phyloP scores from a whole-genome alignment of 1,284 basidiomycete genomes.

The Chalciporus sp. region DNA sequence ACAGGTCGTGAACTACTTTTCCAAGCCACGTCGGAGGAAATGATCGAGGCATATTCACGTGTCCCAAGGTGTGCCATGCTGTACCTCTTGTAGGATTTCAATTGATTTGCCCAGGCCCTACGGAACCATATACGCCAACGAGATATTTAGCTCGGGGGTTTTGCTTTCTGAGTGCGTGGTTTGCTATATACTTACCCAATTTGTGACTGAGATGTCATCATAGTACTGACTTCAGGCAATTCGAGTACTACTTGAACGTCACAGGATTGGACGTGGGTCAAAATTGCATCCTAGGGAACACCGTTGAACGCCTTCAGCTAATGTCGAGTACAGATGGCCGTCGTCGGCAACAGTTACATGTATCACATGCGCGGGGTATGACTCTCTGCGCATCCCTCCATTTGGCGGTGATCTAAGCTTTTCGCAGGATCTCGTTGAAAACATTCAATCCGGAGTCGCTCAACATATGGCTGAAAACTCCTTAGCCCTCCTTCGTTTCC shows the following conservation, averaged over 20 bases:
- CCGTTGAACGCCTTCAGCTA: neutral
- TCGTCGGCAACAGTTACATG: constrained; percentile 91
- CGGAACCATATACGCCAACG: constrained; percentile 91
- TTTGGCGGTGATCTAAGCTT: constrained; percentile 12
- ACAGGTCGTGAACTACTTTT: constrained; percentile 91
- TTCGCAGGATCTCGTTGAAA: constrained; percentile 71
- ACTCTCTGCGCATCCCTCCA: neutral
- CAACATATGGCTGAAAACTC: constrained; percentile 94
- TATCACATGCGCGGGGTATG: constrained; percentile 85
- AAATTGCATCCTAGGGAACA: neutral
- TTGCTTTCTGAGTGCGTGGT: constrained; percentile 83
- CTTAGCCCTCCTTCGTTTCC: constrained; percentile 78
- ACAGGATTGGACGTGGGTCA: constrained; percentile 80
- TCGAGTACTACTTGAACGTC: constrained; percentile 88
- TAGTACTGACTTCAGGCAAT: constrained; percentile 93
- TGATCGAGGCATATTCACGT: constrained; percentile 89
- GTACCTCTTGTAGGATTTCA: neutral
- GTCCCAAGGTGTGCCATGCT: constrained; percentile 65
- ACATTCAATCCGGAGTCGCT: constrained; percentile 80
- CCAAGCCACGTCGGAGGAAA: constrained; percentile 93
- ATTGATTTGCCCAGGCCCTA: constrained; percentile 59
- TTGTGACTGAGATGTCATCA: neutral
- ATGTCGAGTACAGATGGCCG: constrained; percentile 72
- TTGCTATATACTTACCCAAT: constrained; percentile 9
- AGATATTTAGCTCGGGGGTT: constrained; percentile 92